Conservation (phyloP, 2,329 filamentous ascomycete genomes). For the Geosmithia morbida region DNA sequence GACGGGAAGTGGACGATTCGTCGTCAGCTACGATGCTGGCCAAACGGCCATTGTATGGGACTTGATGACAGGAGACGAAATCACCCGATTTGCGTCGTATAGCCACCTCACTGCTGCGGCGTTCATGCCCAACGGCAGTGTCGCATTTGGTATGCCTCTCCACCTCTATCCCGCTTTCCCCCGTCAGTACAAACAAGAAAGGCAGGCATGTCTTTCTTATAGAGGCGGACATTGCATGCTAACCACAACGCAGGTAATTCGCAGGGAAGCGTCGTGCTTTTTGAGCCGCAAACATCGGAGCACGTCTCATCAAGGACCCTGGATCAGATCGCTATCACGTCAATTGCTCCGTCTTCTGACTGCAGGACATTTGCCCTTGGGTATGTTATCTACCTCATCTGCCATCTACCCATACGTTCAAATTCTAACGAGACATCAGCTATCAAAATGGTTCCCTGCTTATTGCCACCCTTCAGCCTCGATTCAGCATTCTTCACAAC, state of each 20-base stretch:
- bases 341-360: constrained; percentile 76
- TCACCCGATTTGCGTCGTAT: constrained; percentile 85
- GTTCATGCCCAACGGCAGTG: constrained; percentile 96
- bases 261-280: constrained; percentile 86
- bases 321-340: constrained; percentile 84
- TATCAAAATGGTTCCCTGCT: constrained; percentile 93
- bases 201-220: background rate
- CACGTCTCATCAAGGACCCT: constrained; percentile 85
- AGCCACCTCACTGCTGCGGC: constrained; percentile 71
- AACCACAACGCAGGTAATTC: constrained; percentile 52
- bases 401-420: background rate
- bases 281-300: constrained; percentile 85
- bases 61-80: constrained; percentile 76
- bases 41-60: constrained; percentile 97
- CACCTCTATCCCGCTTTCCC: background rate
- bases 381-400: constrained; percentile 29
- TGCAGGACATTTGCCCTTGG: constrained; percentile 94
- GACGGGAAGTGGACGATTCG: constrained; percentile 65
- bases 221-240: constrained; percentile 3
- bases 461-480: constrained; percentile 75
- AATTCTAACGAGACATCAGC: constrained; percentile 26
- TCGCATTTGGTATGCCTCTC: constrained; percentile 69
- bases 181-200: background rate
- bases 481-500: constrained; percentile 89
- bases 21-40: constrained; percentile 84